A percentile compares a stretch with the other conserved stretches of the same genome.
These are phyloP conservation scores for Podospora bellae-mahoneyi DNA, from an alignment of 495 filamentous ascomycete genomes.

Conservation along the genomic window DNA sequence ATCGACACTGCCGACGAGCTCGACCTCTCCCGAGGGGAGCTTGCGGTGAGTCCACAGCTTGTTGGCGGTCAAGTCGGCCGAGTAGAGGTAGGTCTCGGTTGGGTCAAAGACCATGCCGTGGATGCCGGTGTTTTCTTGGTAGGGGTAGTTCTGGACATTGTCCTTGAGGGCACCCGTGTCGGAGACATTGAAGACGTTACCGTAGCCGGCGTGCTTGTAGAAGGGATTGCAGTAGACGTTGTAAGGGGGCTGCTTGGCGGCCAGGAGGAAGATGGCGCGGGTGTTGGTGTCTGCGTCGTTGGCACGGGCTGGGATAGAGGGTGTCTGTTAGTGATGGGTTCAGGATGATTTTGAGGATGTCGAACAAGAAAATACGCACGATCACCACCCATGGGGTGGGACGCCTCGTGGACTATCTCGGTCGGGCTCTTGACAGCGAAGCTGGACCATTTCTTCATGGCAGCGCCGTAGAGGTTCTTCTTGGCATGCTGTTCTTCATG, in stretches of 20 bases:
- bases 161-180: slow-evolving; percentile 56
- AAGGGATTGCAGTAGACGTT: slow-evolving; percentile 83
- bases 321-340: not conserved
- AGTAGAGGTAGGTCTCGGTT: slow-evolving; percentile 80
- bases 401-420: slow-evolving; percentile 71
- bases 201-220: slow-evolving; percentile 76
- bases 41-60: slow-evolving; percentile 85
- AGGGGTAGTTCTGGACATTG: slow-evolving; percentile 78
- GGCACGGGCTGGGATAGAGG: slow-evolving; percentile 54
- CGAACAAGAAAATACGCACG: slow-evolving; percentile 33
- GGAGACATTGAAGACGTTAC: slow-evolving; percentile 72
- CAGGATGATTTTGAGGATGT: not conserved
- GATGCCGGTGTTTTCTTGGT: slow-evolving; percentile 68
- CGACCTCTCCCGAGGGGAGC: slow-evolving; percentile 58
- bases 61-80: slow-evolving; percentile 77
- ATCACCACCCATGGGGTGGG: slow-evolving; percentile 61
- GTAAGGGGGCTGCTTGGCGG: slow-evolving; percentile 70
- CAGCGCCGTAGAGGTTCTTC: slow-evolving; percentile 80
- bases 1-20: slow-evolving; percentile 63
- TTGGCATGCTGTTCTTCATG: slow-evolving; percentile 57
- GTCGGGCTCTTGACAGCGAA: slow-evolving; percentile 72
- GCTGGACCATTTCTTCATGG: slow-evolving; percentile 87
- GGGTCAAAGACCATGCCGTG: slow-evolving; percentile 89
- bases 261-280: slow-evolving; percentile 79
- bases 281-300: slow-evolving; percentile 69